These are phyloP conservation scores for Cucumis sativus DNA, from an alignment of 306 rosid genomes.

Conservation along the genomic window DNA sequence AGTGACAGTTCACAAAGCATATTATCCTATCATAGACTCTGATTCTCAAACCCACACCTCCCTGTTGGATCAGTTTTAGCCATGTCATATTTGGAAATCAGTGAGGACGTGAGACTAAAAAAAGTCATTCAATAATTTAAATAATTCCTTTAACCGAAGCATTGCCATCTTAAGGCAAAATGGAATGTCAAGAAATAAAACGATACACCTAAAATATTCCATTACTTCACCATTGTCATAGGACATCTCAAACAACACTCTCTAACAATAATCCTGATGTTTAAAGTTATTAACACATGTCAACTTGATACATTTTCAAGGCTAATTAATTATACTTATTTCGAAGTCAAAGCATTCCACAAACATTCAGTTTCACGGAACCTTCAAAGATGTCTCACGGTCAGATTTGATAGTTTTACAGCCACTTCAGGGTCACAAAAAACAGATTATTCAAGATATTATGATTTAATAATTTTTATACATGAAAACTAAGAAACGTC, in stretches of 20 bases:
- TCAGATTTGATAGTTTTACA: not conserved
- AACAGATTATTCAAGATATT: not conserved
- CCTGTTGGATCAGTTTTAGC: slow-evolving; percentile 45
- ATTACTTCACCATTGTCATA: not conserved
- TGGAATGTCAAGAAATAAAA: not conserved
- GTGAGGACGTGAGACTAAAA: not conserved
- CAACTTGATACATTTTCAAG: not conserved
- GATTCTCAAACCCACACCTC: slow-evolving; percentile 98
- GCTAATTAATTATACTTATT: not conserved
- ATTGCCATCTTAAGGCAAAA: not conserved
- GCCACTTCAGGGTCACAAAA: not conserved
- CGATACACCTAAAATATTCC: not conserved
- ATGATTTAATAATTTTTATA: not conserved
- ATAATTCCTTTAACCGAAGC: not conserved
- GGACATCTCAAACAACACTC: not conserved
- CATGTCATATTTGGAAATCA: slow-evolving; percentile 14
- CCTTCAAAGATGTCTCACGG: not conserved
- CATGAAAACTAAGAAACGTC: not conserved
- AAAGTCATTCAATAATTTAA: not conserved
- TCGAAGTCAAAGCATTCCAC: not conserved
- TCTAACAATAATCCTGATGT: not conserved
- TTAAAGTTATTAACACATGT: not conserved
- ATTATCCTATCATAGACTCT: slow-evolving; percentile 90
- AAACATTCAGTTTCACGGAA: not conserved
- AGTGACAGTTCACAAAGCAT: slow-evolving; percentile 99